Conservation (phyloP, 2,329 filamentous ascomycete species). For the Pleomassaria siparia region DNA sequence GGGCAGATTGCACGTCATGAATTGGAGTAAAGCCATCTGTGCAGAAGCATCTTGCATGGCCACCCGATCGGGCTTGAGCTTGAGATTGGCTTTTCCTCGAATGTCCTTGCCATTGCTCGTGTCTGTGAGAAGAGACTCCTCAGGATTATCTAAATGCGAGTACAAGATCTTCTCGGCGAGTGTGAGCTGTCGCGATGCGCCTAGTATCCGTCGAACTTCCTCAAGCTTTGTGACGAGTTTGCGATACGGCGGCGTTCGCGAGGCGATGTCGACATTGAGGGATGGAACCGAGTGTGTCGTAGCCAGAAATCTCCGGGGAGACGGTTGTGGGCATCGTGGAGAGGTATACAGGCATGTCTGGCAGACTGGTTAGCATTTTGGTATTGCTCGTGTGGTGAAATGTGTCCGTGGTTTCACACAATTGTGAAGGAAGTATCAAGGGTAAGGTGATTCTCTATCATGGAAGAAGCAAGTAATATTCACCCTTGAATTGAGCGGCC, state of each 20-base stretch:
- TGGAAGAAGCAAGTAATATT: slow-evolving; percentile 11
- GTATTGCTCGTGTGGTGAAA: background rate
- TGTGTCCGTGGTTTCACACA: too few relatives aligned
- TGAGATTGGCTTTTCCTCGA: slow-evolving; percentile 86
- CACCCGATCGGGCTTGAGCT: slow-evolving; percentile 94
- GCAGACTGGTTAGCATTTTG: slow-evolving; percentile 1
- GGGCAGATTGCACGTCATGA: slow-evolving; percentile 93
- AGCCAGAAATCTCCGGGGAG: slow-evolving; percentile 32
- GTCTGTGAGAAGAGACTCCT: slow-evolving; percentile 80
- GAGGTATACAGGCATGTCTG: slow-evolving; percentile 30
- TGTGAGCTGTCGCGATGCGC: slow-evolving; percentile 66
- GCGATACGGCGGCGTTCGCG: slow-evolving; percentile 75
- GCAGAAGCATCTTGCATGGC: slow-evolving; percentile 99
- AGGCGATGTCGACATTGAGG: slow-evolving; percentile 45
- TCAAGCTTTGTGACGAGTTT: slow-evolving; percentile 77
- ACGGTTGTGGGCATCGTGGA: slow-evolving; percentile 15
- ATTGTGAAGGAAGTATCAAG: too few relatives aligned
- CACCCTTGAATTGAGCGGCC: slow-evolving; percentile 36
- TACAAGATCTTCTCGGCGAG: slow-evolving; percentile 98
- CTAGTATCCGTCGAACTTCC: slow-evolving; percentile 74
- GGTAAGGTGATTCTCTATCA: too few relatives aligned
- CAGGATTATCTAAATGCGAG: slow-evolving; percentile 85
- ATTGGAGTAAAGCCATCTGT: slow-evolving; percentile 97
- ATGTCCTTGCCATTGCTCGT: slow-evolving; percentile 84
- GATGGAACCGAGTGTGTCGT: slow-evolving; percentile 32